A percentile compares a stretch with the other conserved stretches of the same genome.
phyloP scores from a whole-genome alignment of 345 rosid genomes.

The Cardamine occulta region DNA sequence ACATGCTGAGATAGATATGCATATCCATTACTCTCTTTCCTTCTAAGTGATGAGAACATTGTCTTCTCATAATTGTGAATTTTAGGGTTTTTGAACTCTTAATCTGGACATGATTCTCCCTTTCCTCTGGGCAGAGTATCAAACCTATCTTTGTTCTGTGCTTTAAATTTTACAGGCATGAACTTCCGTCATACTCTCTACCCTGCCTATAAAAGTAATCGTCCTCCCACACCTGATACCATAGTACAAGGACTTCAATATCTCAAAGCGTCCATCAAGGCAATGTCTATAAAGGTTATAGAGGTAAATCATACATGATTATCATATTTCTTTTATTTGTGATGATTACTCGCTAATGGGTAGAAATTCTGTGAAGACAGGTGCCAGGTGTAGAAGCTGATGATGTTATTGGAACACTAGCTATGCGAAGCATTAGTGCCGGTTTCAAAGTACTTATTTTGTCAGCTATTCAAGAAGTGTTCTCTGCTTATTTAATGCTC shows the following conservation, averaged over 20 bases:
- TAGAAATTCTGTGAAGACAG: conserved; percentile 51
- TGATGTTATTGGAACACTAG: conserved; percentile 97
- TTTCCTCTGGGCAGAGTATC: conserved; percentile 7
- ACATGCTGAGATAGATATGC: conserved; percentile 25
- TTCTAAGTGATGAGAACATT: conserved; percentile 4
- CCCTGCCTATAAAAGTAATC: conserved; percentile 88
- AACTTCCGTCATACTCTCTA: conserved; percentile 89
- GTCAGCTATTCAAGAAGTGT: conserved; percentile 21
- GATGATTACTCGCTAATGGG: conserved; percentile 37
- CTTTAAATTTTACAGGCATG: conserved; percentile 51
- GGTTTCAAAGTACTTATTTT: conserved; percentile 70
- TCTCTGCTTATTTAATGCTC: conserved; percentile 7
- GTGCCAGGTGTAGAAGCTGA: conserved; percentile 99
- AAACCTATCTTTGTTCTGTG: conserved; percentile 13
- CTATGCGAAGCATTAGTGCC: conserved; percentile 73
- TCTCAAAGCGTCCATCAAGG: conserved; percentile 93
- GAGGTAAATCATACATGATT: conserved; percentile 62
- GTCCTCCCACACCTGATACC: conserved; percentile 96
- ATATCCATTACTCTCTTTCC: not conserved
- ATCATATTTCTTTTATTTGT: conserved; percentile 12
- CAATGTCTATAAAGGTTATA: conserved; percentile 91
- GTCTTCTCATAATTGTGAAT: conserved; percentile 13
- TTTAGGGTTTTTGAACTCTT: conserved; percentile 1
- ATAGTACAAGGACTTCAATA: conserved; percentile 92
- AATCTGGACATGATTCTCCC: conserved; percentile 14